Conservation (phyloP, 2,329 filamentous ascomycete species). For the Apiospora rasikravindrae region DNA sequence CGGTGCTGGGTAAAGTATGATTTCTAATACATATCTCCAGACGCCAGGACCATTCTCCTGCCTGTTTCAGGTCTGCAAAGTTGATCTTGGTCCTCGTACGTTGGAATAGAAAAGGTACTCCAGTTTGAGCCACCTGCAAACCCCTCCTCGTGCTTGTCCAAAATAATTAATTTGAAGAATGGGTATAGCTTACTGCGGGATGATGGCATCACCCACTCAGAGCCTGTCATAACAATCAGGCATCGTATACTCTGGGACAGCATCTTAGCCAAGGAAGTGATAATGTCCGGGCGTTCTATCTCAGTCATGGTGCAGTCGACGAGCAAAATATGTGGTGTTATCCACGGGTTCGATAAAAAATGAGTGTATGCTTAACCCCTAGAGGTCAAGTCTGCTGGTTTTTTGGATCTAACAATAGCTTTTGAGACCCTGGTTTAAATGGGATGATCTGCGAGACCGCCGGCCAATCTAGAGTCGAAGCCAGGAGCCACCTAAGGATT, state of each 20-base stretch:
- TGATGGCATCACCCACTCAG: no score
- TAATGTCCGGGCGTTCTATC: no score
- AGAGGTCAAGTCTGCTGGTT: not conserved
- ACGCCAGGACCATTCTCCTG: not conserved
- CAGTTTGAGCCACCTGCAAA: not conserved
- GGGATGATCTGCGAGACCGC: not conserved
- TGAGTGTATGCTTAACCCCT: no score
- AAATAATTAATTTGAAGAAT: no score
- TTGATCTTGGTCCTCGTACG: not conserved
- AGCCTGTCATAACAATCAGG: no score
- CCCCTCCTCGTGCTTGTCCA: no score
- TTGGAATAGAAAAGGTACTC: not conserved
- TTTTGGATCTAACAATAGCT: not conserved
- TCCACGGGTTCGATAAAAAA: no score
- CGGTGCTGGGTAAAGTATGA: not conserved
- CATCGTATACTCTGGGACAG: no score
- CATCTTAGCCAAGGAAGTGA: no score
- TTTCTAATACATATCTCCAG: not conserved
- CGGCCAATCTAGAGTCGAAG: not conserved
- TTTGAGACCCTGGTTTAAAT: not conserved
- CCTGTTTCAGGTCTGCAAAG: not conserved
- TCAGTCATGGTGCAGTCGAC: not conserved
- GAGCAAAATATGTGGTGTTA: not conserved
- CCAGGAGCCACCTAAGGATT: not conserved
- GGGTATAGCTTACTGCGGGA: no score